Base-by-base conservation (phyloP, 2,329 filamentous ascomycete species). In the Pseudofabraea citricarpa region DNA sequence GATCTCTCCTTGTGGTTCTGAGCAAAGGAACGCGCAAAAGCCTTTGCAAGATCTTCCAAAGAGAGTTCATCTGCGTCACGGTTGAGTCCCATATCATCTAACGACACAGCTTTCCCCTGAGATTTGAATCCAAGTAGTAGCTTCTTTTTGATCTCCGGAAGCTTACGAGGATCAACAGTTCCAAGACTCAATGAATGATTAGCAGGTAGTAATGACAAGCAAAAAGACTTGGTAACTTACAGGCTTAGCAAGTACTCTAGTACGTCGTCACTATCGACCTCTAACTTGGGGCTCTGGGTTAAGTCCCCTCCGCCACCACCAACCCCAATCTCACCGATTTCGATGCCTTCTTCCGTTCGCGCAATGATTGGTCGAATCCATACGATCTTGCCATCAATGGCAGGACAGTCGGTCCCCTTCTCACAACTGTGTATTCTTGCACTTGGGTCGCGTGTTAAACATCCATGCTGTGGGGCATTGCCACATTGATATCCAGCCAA, bases 371-470 rank as follows among this genome's bases (percentile, higher is more conserved):
- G 90, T 6, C 79, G 79, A 41, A 96, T 91, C 57, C 77, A 83
- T 6, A 96, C 83, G 0, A 86, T 75, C 0, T 75, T 70, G 7
- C 56, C 69, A 52, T 58, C 60, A 37, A 67, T 70, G 0, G 72
- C 66, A 0, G 67, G 56, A 52, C 85, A 89, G 18, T 74, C 71
- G 46, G 75, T 78, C 0, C 82, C 86, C 49, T 79, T 83, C 56
- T 95, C 90, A 54, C 91, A 96, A 56, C 88, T 94, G 62, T 97
- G 91, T 6, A 97, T 71, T 2, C 85, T 79, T 1, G 79, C 80
- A 16, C 69, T 67, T 19, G 74, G 62, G 19, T 83, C 70, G 0
- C 68, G 67, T 0, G 87, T 94, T 20, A 96, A 66, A 56, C 85
- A 93, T 3, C 90, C 90, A 0, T 73, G 63, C 23, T 86, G 77